A percentile compares a stretch with the other conserved stretches of the same genome.
These are phyloP conservation scores for Xylariales sp. DNA, from an alignment of 2,329 filamentous ascomycete genomes.

Conservation along the genomic window DNA sequence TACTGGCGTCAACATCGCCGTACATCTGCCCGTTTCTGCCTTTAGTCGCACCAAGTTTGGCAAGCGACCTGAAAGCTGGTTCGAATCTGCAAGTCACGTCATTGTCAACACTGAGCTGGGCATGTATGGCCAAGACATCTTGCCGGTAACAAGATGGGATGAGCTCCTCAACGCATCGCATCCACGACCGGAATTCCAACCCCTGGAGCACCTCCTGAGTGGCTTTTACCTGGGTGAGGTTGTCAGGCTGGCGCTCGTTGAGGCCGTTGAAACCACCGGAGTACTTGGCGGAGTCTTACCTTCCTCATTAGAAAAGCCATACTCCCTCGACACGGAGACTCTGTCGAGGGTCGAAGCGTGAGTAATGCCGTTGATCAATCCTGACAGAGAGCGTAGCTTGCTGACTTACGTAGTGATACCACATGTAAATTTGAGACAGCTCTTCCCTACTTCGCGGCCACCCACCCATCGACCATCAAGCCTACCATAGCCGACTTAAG, in stretches of 20 bases:
- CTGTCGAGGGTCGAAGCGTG: constrained; percentile 55
- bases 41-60: constrained; percentile 55
- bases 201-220: constrained; percentile 46
- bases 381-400: constrained; percentile 11
- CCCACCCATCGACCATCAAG: constrained; percentile 21
- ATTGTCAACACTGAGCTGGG: constrained; percentile 64
- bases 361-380: constrained; percentile 19
- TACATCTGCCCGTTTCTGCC: constrained; percentile 55
- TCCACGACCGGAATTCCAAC: constrained; percentile 39
- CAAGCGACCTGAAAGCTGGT: constrained; percentile 49
- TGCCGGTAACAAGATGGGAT: constrained; percentile 61
- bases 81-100: constrained; percentile 54
- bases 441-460: constrained; percentile 39
- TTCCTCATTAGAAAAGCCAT: constrained; percentile 44
- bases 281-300: constrained; percentile 55
- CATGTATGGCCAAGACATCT: constrained; percentile 58
- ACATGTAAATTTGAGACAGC: constrained; percentile 38
- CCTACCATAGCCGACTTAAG: constrained; percentile 43
- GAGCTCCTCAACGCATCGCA: constrained; percentile 43
- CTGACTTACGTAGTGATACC: constrained; percentile 31
- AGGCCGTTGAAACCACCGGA: constrained; percentile 51
- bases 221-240: constrained; percentile 66
- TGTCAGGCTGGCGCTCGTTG: constrained; percentile 51
- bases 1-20: constrained; percentile 63
- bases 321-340: constrained; percentile 57